phyloP scores from a whole-genome alignment of 257 asterid species.

The Mitragyna speciosa region DNA sequence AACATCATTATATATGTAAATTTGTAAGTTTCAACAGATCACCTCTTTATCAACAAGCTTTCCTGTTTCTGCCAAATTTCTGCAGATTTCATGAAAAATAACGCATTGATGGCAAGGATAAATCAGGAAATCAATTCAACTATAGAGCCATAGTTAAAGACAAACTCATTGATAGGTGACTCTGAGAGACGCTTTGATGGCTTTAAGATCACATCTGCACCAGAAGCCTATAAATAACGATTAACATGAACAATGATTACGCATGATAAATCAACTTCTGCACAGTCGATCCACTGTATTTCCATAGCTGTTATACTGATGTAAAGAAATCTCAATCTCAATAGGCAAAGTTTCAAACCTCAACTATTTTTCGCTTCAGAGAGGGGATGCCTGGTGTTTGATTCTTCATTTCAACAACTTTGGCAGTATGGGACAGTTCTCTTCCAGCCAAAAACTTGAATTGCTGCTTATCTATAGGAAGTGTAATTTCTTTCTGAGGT shows the following conservation, averaged over 20 bases:
- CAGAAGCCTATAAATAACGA: conserved; percentile 43
- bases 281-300: neutral
- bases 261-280: neutral
- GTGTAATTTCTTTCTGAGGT: conserved; percentile 34
- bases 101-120: conserved; percentile 1
- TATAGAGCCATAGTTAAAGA: neutral
- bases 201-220: conserved; percentile 40
- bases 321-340: neutral
- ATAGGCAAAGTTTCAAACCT: conserved; percentile 36
- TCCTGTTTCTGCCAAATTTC: conserved; percentile 42
- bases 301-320: neutral
- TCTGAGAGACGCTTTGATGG: conserved; percentile 61
- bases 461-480: conserved; percentile 38
- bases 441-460: conserved; percentile 30
- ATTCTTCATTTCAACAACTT: conserved; percentile 29
- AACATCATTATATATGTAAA: conserved; percentile 17
- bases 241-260: neutral
- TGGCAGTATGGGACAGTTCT: conserved; percentile 29
- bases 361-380: conserved; percentile 60
- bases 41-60: conserved; percentile 52
- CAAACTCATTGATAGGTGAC: conserved; percentile 53
- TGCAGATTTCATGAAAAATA: conserved; percentile 41
- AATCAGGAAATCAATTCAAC: conserved; percentile 21
- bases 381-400: conserved; percentile 39
- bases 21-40: conserved; percentile 13